A percentile compares a stretch with the other conserved stretches of the same genome.
phyloP scores from a whole-genome alignment of 2,329 filamentous ascomycete species.

The Ceratocystiopsis sp. region DNA sequence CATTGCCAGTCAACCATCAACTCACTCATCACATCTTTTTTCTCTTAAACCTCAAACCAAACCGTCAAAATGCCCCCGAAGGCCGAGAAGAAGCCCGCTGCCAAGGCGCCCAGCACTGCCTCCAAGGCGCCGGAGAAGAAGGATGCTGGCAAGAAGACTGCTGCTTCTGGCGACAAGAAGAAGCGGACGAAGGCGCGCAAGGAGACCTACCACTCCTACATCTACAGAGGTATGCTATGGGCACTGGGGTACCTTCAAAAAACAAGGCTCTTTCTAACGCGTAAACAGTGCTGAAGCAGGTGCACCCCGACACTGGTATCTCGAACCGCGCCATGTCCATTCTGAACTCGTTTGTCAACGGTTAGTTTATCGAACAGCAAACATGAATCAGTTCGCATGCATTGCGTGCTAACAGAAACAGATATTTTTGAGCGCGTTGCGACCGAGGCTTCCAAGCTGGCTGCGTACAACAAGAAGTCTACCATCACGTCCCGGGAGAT shows the following conservation, averaged over 20 bases:
- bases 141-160: conserved; percentile 99
- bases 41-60: conserved; percentile 4
- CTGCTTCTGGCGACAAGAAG: conserved; percentile 95
- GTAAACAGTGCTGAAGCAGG: conserved; percentile 85
- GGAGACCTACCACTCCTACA: conserved; percentile 99
- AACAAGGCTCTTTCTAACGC: conserved; percentile 1
- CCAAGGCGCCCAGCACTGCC: conserved; percentile 75
- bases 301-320: conserved; percentile 99
- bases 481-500: conserved; percentile 99
- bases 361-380: no score
- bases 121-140: conserved; percentile 78
- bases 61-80: conserved; percentile 80
- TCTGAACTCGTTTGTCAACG: conserved; percentile 97
- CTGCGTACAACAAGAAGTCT: conserved; percentile 99
- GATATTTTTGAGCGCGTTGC: conserved; percentile 99
- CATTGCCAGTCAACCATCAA: conserved; percentile 6
- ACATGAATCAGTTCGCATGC: conserved; percentile 37
- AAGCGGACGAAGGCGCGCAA: conserved; percentile 99
- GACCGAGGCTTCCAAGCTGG: conserved; percentile 96
- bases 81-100: conserved; percentile 95
- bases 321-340: conserved; percentile 99
- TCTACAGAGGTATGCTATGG: conserved; percentile 82
- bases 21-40: conserved; percentile 8
- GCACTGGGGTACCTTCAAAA: no score
- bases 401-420: conserved; percentile 17